Conservation (phyloP, 208 protist species). For the Tritrichomonas musculus region DNA sequence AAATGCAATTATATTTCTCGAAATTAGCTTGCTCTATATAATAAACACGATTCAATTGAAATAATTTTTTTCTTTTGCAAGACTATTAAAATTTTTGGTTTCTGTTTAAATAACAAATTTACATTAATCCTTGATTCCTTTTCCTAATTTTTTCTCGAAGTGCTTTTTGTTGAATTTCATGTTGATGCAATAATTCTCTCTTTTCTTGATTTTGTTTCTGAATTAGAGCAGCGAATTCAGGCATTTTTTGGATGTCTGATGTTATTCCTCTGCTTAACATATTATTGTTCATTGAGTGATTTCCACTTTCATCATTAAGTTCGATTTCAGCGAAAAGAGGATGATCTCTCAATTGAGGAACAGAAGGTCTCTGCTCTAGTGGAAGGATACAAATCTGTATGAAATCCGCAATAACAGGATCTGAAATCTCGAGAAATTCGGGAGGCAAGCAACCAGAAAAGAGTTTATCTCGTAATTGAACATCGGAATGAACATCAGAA, state of each 20-base stretch:
- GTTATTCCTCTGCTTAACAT: too few species aligned
- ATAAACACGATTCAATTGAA: too few species aligned
- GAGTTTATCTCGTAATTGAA: neutral
- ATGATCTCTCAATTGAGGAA: too few species aligned
- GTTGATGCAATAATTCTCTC: neutral
- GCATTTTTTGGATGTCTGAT: neutral
- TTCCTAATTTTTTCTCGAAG: neutral
- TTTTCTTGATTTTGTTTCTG: neutral
- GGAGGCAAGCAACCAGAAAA: neutral
- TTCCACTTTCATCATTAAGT: too few species aligned
- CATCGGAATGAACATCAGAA: neutral
- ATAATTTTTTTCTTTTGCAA: too few species aligned
- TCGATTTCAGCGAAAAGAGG: too few species aligned
- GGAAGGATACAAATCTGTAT: neutral
- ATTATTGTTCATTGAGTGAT: too few species aligned
- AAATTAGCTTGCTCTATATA: too few species aligned
- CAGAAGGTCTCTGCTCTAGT: neutral
- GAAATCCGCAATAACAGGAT: constrained; percentile 1
- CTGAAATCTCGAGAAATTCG: neutral
- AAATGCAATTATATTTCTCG: too few species aligned
- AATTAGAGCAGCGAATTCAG: neutral
- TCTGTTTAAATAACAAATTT: too few species aligned
- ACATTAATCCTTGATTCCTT: too few species aligned
- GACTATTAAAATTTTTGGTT: too few species aligned
- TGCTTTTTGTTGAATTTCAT: neutral